Conservation (phyloP, 2,329 filamentous ascomycete species). For the Torrubiella hemipterigena region DNA sequence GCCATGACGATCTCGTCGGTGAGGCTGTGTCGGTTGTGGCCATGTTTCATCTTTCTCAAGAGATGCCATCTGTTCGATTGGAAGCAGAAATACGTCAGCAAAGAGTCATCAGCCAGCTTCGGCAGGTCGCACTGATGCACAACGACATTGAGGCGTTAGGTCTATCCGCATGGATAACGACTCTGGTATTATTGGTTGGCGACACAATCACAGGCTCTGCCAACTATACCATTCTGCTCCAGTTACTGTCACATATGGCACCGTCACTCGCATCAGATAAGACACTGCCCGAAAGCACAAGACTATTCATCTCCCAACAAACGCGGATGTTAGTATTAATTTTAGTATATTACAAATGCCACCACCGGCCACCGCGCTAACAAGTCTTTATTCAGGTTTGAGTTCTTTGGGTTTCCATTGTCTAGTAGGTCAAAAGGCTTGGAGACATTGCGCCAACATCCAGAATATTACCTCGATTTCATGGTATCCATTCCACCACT, state of each 20-base stretch:
- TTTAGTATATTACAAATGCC: no score
- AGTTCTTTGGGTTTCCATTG: conserved; percentile 16
- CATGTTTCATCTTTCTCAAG: conserved; percentile 23
- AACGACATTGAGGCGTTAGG: conserved; percentile 19
- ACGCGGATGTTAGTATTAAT: conserved; percentile 15
- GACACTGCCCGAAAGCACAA: conserved; percentile 8
- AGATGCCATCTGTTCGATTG: conserved; percentile 15
- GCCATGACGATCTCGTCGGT: conserved; percentile 20
- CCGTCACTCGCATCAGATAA: conserved; percentile 10
- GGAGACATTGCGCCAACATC: conserved; percentile 9
- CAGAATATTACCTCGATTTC: conserved; percentile 15
- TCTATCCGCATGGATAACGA: conserved; percentile 21
- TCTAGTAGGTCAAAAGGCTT: conserved; percentile 16
- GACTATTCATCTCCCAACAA: conserved; percentile 18
- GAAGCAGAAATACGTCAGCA: conserved; percentile 21
- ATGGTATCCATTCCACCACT: conserved; percentile 10
- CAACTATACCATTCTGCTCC: conserved; percentile 22
- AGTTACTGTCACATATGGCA: conserved; percentile 20
- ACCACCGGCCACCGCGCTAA: no score
- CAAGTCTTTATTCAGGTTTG: conserved; percentile 11
- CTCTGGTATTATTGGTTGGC: conserved; percentile 24
- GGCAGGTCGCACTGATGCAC: conserved; percentile 16
- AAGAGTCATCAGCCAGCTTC: conserved; percentile 22
- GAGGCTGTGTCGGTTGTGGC: conserved; percentile 25
- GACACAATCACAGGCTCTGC: conserved; percentile 27